Conservation (phyloP, 805 yeast genomes). For the Starmerella geochares region DNA sequence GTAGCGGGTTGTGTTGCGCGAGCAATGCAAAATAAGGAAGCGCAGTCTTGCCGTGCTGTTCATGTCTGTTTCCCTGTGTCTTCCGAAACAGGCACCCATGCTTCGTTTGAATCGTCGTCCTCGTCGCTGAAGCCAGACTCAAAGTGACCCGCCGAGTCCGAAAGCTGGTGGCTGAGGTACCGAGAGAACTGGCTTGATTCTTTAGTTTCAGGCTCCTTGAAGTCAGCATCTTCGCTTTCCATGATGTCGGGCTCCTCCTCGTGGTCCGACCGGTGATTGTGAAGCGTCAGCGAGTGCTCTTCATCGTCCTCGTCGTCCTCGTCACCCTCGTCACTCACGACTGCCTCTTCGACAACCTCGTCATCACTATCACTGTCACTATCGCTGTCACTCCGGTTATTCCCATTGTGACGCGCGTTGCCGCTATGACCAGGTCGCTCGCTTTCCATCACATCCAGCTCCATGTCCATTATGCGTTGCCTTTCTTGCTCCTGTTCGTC, state of each 20-base stretch:
- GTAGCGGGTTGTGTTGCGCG: not conserved
- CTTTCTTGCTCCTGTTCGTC: slow-evolving; percentile 28
- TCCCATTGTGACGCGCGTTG: not conserved
- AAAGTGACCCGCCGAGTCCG: slow-evolving; percentile 28
- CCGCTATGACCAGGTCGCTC: not conserved
- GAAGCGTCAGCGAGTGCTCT: not conserved
- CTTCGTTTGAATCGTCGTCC: slow-evolving; percentile 32
- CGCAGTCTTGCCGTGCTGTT: too few species aligned
- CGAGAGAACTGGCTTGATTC: slow-evolving; percentile 47
- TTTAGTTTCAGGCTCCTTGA: not conserved
- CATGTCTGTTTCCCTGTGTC: not conserved
- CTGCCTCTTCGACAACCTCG: slow-evolving; percentile 22
- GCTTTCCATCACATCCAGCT: slow-evolving; percentile 28
- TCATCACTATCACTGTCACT: slow-evolving; percentile 24
- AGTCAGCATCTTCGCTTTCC: not conserved
- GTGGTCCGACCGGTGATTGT: not conserved
- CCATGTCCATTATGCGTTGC: slow-evolving; percentile 11
- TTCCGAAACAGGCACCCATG: slow-evolving; percentile 20
- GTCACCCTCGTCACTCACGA: slow-evolving; percentile 23
- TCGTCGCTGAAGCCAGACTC: slow-evolving; percentile 36
- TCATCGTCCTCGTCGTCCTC: slow-evolving; percentile 19
- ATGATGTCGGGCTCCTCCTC: not conserved
- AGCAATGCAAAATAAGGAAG: not conserved
- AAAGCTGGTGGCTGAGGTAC: slow-evolving; percentile 65
- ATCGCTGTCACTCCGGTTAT: slow-evolving; percentile 24